phyloP scores from a whole-genome alignment of 305 asterid genomes.

The Lippia alba region DNA sequence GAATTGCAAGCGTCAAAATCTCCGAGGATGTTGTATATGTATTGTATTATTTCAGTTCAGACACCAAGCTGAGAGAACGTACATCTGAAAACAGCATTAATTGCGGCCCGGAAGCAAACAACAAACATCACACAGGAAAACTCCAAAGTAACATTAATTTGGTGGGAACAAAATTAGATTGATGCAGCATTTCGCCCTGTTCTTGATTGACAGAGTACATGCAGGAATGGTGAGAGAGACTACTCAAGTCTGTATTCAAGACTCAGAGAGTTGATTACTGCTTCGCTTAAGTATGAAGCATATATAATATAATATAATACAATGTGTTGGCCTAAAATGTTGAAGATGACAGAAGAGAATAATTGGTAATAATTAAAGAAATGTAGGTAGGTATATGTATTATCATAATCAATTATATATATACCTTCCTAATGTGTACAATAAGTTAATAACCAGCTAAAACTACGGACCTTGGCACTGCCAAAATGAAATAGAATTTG shows the following conservation, averaged over 20 bases:
- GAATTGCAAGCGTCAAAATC: slow-evolving; percentile 5
- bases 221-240: slow-evolving; percentile 37
- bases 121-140: slow-evolving; percentile 35
- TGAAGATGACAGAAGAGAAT: too few relatives aligned
- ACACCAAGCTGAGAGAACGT: slow-evolving; percentile 20
- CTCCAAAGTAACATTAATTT: slow-evolving; percentile 63
- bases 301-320: too few relatives aligned
- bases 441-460: too few relatives aligned
- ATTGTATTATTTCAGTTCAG: slow-evolving; percentile 5
- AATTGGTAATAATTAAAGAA: too few relatives aligned
- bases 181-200: slow-evolving; percentile 30
- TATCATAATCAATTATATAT: too few relatives aligned
- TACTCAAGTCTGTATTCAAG: slow-evolving; percentile 32
- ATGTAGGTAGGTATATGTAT: too few relatives aligned
- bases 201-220: slow-evolving; percentile 22
- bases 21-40: not conserved
- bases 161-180: slow-evolving; percentile 43
- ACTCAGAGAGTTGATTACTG: not conserved
- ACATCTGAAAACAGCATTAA: slow-evolving; percentile 53
- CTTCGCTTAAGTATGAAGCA: not conserved
- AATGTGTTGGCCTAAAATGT: too few relatives aligned
- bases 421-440: too few relatives aligned
- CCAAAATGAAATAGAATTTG: too few relatives aligned
- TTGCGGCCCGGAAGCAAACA: slow-evolving; percentile 53
- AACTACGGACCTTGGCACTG: too few relatives aligned